Base-by-base conservation (phyloP, 1,284 basidiomycete species). In the Ustilago crameri region DNA sequence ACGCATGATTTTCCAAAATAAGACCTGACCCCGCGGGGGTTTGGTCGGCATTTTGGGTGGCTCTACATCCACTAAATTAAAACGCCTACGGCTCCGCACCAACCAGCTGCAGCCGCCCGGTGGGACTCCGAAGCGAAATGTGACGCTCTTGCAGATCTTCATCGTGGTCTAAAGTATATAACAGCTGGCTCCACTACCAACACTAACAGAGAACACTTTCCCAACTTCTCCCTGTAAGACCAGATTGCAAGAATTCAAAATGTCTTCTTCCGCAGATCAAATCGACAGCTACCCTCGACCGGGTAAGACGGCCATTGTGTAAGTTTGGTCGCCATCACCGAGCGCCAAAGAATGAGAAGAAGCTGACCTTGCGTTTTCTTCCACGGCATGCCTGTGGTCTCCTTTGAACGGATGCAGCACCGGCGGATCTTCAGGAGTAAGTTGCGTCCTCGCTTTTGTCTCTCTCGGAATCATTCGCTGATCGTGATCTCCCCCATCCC, bases 241-340 rank as follows among this genome's bases (percentile, higher is more conserved):
- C 23, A 30, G 12, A 23, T 34, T 34, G n/a, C 27, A 9, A 26
- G 43, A 14, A 9, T 8, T 18, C 27, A 50, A 32, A 22, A 68
- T 68, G 65, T 54, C 65, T 12, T 55, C 51, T 5, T 22, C 44
- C 23, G n/a, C 38, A 7, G 66, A 69, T n/a, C 57, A 65, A 15
- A 52, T 61, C 46, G 70, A 68, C 1, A 59, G 44, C 59, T 76
- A 35, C 41, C 74, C 74, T 37, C 67, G 60, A 1, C 48, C 59
- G 10, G 72, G 72, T 26, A 76, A 76, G 66, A 76, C 74, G 5
- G 74, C 74, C 35, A 76, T 76, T 32, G 66, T 76, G 72, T 75
- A 46, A 74, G 73, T 44, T 5, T 12, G 7, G 30, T 7, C 30
- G 12, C 5, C 7, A 30, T 30, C 30, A 30, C 30, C 7, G 30